Conservation (phyloP, 2,329 filamentous ascomycete genomes). For the Metarhizium brunneum region DNA sequence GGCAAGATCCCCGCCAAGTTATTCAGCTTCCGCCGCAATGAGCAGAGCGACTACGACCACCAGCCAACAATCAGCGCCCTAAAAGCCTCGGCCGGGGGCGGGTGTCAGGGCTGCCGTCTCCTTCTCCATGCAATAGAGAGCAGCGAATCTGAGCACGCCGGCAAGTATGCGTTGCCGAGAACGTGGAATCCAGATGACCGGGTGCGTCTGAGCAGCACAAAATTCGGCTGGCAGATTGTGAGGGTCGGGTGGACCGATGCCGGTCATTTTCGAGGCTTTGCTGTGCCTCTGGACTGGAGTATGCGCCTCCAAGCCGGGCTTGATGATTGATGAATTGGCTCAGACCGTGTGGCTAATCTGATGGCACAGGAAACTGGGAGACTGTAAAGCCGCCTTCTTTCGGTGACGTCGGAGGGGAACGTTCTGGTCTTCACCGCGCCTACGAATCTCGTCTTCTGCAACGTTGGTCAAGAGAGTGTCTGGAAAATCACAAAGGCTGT, state of each 20-base stretch:
- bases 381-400: not conserved
- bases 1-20: not conserved
- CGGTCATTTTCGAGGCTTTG: not conserved
- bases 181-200: not conserved
- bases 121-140: not conserved
- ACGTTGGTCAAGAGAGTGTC: not conserved
- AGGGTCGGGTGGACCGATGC: not conserved
- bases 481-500: not conserved
- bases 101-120: not conserved
- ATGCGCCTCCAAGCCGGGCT: not conserved
- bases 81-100: not conserved
- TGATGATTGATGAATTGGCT: not conserved
- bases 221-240: constrained; percentile 2
- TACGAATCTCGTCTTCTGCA: not conserved
- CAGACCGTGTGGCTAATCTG: not conserved
- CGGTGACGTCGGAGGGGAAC: not conserved
- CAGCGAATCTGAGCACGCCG: not conserved
- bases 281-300: not conserved
- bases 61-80: not conserved
- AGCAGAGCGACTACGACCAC: not conserved
- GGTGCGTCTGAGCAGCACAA: constrained; percentile 1
- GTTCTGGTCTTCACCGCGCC: not conserved
- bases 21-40: not conserved
- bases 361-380: not conserved
- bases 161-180: not conserved